Conservation (phyloP, 169 alveolate species). For the Eimeria necatrix region DNA sequence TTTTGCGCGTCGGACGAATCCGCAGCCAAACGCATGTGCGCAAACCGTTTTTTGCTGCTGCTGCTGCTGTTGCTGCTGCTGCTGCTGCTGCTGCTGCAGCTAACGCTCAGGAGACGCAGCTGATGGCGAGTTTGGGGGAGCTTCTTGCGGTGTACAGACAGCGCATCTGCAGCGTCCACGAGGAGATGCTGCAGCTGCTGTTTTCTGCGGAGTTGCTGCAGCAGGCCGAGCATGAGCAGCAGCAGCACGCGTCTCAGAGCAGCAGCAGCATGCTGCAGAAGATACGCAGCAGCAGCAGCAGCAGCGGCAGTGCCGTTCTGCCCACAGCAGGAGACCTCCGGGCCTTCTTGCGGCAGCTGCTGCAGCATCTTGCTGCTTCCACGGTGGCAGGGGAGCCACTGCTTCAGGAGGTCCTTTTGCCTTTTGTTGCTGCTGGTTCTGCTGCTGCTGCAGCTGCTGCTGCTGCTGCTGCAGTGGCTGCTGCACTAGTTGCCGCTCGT, state of each 20-base stretch:
- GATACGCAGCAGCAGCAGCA: constrained; percentile 44
- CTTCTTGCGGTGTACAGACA: constrained; percentile 33
- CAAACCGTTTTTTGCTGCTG: constrained; percentile 22
- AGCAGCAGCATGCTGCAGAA: constrained; percentile 31
- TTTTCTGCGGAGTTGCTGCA: constrained; percentile 36
- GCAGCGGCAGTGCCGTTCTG: constrained; percentile 13
- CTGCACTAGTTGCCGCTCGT: neutral
- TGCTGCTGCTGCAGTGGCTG: neutral
- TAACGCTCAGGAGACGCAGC: constrained; percentile 48
- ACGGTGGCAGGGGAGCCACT: constrained; percentile 27
- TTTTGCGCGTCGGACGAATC: too few species aligned
- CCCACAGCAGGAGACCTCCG: constrained; percentile 41
- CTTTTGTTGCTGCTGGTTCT: neutral
- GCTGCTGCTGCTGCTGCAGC: constrained; percentile 63
- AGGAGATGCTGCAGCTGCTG: constrained; percentile 54
- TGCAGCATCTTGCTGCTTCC: constrained; percentile 40
- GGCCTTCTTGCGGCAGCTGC: constrained; percentile 42
- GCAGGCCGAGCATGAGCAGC: constrained; percentile 27
- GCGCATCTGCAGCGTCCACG: constrained; percentile 30
- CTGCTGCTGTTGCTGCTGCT: constrained; percentile 51
- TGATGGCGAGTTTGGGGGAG: constrained; percentile 2
- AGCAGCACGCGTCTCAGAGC: constrained; percentile 22
- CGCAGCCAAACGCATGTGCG: too few species aligned
- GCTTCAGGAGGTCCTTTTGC: neutral
- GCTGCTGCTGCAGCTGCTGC: constrained; percentile 44